Conservation (phyloP, 352 stramenopile species). For the Phytophthora syringae region DNA sequence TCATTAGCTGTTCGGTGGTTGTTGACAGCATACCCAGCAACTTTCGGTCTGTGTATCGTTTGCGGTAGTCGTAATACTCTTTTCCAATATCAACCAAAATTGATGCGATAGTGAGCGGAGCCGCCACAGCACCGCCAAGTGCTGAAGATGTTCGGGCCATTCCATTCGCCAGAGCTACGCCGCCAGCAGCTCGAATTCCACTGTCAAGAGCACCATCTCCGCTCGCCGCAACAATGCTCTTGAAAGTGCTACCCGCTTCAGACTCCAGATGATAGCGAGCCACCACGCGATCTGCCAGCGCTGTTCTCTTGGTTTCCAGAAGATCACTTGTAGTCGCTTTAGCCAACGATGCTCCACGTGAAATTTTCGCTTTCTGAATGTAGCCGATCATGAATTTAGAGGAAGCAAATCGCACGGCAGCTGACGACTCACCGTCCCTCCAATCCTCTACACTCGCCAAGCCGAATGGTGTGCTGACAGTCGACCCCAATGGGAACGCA, state of each 20-base stretch:
- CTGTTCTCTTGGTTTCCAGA: slow-evolving; percentile 63
- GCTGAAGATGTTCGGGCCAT: slow-evolving; percentile 66
- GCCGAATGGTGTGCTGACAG: slow-evolving; percentile 73
- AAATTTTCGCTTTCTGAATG: slow-evolving; percentile 71
- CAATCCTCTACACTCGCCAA: slow-evolving; percentile 63
- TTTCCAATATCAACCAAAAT: slow-evolving; percentile 90
- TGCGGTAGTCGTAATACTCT: slow-evolving; percentile 86
- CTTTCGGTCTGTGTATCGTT: slow-evolving; percentile 77
- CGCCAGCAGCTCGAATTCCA: slow-evolving; percentile 77
- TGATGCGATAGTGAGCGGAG: slow-evolving; percentile 80
- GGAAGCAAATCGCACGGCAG: slow-evolving; percentile 51
- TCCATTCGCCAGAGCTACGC: slow-evolving; percentile 77
- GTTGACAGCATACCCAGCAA: slow-evolving; percentile 67
- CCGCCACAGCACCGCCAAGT: slow-evolving; percentile 69
- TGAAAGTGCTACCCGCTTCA: slow-evolving; percentile 42
- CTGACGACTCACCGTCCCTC: slow-evolving; percentile 41
- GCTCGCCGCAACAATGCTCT: slow-evolving; percentile 62
- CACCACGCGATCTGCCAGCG: slow-evolving; percentile 70
- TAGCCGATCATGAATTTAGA: slow-evolving; percentile 52
- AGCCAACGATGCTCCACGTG: slow-evolving; percentile 59
- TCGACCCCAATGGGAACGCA: slow-evolving; percentile 60
- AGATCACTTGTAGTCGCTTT: slow-evolving; percentile 41
- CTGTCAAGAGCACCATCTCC: slow-evolving; percentile 85
- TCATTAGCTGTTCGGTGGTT: slow-evolving; percentile 83
- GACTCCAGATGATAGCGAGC: slow-evolving; percentile 55